Conservation (phyloP, 768 basidiomycete genomes). For the Mrakia blollopis region DNA sequence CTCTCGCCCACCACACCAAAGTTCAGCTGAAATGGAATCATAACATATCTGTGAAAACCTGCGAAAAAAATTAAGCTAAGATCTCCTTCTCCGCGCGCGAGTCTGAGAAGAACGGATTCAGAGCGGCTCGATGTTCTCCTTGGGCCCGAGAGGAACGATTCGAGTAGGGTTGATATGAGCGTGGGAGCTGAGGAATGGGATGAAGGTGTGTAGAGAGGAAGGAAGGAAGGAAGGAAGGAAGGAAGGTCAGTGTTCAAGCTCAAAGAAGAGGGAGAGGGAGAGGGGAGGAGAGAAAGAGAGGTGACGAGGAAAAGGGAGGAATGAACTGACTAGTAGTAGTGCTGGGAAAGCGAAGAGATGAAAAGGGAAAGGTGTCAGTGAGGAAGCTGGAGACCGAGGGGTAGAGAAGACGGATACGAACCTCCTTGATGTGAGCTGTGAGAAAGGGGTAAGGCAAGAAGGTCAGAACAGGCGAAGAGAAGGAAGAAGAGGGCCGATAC, state of each 20-base stretch:
- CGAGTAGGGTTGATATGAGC: slow-evolving; percentile 47
- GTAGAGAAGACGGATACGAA: not conserved
- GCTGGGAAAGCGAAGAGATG: not conserved
- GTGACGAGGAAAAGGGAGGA: too few relatives aligned
- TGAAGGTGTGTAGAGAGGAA: too few relatives aligned
- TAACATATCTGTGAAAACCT: too few relatives aligned
- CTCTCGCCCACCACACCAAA: too few relatives aligned
- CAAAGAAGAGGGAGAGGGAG: too few relatives aligned
- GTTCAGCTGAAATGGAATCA: too few relatives aligned
- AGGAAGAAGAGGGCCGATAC: not conserved
- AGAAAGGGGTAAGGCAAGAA: not conserved
- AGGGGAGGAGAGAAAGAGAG: not conserved
- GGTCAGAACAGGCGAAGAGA: not conserved
- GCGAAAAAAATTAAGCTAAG: too few relatives aligned
- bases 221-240: not conserved
- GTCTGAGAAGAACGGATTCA: slow-evolving; percentile 13
- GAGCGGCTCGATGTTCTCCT: slow-evolving; percentile 60
- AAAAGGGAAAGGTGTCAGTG: too few relatives aligned
- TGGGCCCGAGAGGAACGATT: slow-evolving; percentile 70
- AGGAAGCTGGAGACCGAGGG: too few relatives aligned
- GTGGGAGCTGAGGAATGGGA: slow-evolving; percentile 44
- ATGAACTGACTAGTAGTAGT: slow-evolving; percentile 16
- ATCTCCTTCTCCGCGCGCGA: too few relatives aligned
- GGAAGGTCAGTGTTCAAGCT: too few relatives aligned
- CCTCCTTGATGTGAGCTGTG: slow-evolving; percentile 42